Evolutionary conservation across 768 basidiomycete species (phyloP), one percentile per base, ranked within the genome.

Genomic region (Suillus tomentosus): DNA sequence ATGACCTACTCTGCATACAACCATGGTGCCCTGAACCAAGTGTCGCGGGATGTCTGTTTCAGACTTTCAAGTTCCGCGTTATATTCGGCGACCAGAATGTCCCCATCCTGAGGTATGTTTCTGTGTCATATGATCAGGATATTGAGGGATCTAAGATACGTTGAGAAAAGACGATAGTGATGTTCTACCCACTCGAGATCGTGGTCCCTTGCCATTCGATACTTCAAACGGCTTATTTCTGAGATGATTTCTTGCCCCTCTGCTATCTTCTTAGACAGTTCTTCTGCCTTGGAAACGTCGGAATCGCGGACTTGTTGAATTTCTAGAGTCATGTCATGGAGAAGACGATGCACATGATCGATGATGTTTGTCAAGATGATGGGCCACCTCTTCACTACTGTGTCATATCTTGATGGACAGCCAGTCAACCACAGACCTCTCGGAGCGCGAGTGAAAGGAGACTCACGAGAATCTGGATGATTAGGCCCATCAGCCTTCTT

Each of bases 11-110:
- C 96, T 63, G 95, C 94, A 74, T 83, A 98, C n/a, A 99, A 82
- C 96, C 96, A 99, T 1, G 95, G 94, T 6, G 92, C 87, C 9
- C 86, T 91, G 72, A 94, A 95, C 96, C 96, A 99, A 0, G 90
- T 91, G 65, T 88, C 82, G 69, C 82, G 80, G 3, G 76, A 73
- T 1, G 79, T 73, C 34, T 79, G 74, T 0, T 78, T 77, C 2
- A 92, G 81, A 0, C 76, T 73, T 6, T 74, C 74, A 14, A 99
- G 80, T 66, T 94, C 89, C 0, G 77, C 69, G 68, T 99, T 98
- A 78, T 95, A 99, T n/a, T 82, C 76, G 0, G 85, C 81, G 5
- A 86, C 78, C 60, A 86, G 82, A n/a, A 85, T 72, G 55, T 90
- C 92, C 1, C 90, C 90, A 68, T 97, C 96, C 8, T 85, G 78